Base-by-base conservation (phyloP, 2,329 filamentous ascomycete species). In the Coniochaeta prunicola region DNA sequence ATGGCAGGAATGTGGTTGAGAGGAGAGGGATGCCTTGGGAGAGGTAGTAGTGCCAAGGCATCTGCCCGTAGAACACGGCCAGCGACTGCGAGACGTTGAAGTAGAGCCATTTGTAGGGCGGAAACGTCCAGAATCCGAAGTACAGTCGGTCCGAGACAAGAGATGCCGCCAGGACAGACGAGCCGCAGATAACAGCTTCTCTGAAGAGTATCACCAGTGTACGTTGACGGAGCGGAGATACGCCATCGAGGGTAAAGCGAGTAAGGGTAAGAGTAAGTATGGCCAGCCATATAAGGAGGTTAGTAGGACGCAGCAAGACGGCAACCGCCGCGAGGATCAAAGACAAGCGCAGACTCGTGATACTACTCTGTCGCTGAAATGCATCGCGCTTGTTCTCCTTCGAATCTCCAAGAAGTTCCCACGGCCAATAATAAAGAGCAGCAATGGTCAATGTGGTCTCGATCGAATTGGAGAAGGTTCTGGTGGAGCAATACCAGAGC, bases 401-500 rank as follows among this genome's bases (percentile, higher is more conserved):
- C 9, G 72, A 68, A 50, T 74, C 72, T 42, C 74, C 71, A 38
- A 87, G 78, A 72, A 90, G 80, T 59, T 84, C 78, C 92, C 94
- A 97, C 13, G 94, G 93, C 90, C 91, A 97, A 66, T 87, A 84
- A 69, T 85, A 86, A 53, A 97, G 77, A 1, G 92, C 93, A 66
- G 85, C 80, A 60, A 89, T 79, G 4, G 93, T 97, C 65, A 99
- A 76, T 0, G 89, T 90, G n/a, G 89, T 91, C 77, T 99, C 94
- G 4, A 97, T 77, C 57, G 88, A 94, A 74, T 99, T 99, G 58
- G 93, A 97, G 68, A 99, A 88, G 0, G 94, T 96, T 53, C 94
- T 84, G 0, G 92, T 93, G 1, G 92, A 94, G 74, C 89, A 94
- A 74, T 94, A 97, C 90, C 91, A 97, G 71, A 97, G 91, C 92